Conservation (phyloP, 73 alveolate genomes). For the Tetrahymena thermophila region DNA sequence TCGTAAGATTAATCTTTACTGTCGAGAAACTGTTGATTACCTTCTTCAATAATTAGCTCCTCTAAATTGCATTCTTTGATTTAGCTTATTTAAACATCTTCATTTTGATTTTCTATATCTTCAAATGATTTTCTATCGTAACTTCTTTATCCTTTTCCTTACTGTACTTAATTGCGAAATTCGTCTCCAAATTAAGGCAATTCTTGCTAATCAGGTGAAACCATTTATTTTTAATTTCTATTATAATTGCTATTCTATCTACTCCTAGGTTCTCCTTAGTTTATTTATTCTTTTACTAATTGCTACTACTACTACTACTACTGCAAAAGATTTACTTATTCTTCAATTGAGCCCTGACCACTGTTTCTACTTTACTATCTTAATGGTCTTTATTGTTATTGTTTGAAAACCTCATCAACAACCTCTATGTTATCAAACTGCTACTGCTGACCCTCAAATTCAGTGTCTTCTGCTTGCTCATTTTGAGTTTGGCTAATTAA, state of each 20-base stretch:
- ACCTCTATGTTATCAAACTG: not conserved
- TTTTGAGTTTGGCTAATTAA: not conserved
- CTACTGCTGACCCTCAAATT: not conserved
- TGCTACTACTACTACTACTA: not conserved
- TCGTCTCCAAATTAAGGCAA: not conserved
- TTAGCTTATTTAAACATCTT: not conserved
- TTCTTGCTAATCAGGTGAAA: not conserved
- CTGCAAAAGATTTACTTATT: not conserved
- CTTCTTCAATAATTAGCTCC: not conserved
- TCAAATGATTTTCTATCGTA: not conserved
- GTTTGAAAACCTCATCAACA: not conserved
- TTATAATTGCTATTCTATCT: not conserved
- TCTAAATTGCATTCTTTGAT: not conserved
- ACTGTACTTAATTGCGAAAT: not conserved
- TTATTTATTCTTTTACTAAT: not conserved
- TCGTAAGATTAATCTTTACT: not conserved
- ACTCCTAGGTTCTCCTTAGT: not conserved
- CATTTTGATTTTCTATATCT: not conserved
- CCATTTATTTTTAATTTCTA: not conserved
- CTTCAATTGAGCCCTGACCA: not conserved
- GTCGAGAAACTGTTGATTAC: not conserved
- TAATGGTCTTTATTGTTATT: not conserved
- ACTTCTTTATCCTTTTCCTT: not conserved
- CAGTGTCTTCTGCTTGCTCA: not conserved
- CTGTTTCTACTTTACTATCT: not conserved